Evolutionary conservation across 139 green algal species (phyloP), one percentile per base, ranked within the genome.

Genomic region (Chlorella ohadii): DNA sequence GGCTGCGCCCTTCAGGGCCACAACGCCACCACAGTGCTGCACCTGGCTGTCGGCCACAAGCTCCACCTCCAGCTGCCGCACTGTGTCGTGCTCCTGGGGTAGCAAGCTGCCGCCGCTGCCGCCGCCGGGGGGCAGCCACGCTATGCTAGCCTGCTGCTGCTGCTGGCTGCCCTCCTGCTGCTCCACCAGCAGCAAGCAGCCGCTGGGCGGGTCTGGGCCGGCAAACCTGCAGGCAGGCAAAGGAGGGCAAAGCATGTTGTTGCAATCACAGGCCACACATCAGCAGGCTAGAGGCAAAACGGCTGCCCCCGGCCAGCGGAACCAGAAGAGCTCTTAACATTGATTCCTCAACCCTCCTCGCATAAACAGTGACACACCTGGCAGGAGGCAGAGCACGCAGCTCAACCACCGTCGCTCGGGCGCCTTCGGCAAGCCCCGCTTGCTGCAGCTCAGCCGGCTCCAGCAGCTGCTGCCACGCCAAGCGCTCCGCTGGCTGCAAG

Each of bases 21-120:
- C 12, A 19, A 13, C 51, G 51, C 51, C 51, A 13, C 51, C 22
- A 13, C 15, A 23, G 51, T 9, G 51, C 51, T 3, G 51, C 11
- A 9, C 51, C 51, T 59, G 51, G 51, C 51, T 59, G 15, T 59
- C 11, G 9, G 51, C 51, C 1, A 75, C 78, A 16, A 75, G 78
- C 4, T 15, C n/a, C 20, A 72, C 41, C 39, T 36, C 64, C 78
- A 83, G 28, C n/a, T 57, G 51, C 41, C 78, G 78, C 78, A 83
- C 64, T 2, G 51, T 72, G 33, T 83, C 78, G 20, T 74, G 78
- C 64, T 83, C 78, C 1, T 33, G 41, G 0, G 78, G 78, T 17
- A 83, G 78, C 63, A 75, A n/a, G 41, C 63, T 74, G 41, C 41
- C 39, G 63, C 41, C 39, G 63, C 41, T 28, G n/a, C n/a, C 31